Evolutionary conservation across 805 yeast genomes (phyloP).

Genomic region (Diddensiella santjacobensis): DNA sequence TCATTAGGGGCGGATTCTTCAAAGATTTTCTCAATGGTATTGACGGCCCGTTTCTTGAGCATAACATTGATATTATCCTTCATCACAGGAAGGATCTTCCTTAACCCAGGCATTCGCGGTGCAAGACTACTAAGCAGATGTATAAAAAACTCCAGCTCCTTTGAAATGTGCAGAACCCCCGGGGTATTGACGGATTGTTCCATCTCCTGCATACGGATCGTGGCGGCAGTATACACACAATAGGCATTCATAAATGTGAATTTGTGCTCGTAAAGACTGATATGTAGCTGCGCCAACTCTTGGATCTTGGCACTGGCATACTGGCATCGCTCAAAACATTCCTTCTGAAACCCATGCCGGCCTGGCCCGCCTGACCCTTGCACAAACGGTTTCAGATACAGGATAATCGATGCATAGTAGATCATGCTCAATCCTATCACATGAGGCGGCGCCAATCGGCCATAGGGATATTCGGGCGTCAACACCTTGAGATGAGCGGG

Average conservation of each 20-base stretch:
- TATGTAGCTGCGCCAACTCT: background rate
- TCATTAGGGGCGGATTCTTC: too few relatives aligned
- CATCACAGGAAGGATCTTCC: background rate
- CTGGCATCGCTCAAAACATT: background rate
- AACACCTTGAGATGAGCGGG: background rate
- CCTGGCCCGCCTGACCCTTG: background rate
- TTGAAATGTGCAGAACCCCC: background rate
- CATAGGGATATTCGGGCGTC: background rate
- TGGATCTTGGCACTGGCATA: background rate
- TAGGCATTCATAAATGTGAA: background rate
- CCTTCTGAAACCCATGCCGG: background rate
- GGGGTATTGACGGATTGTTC: background rate
- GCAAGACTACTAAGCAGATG: background rate
- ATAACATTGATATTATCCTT: background rate
- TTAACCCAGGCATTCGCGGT: background rate
- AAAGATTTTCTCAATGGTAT: background rate
- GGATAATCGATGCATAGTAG: background rate
- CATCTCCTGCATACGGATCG: background rate
- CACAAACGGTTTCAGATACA: background rate
- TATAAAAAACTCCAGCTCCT: background rate
- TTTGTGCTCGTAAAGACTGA: background rate
- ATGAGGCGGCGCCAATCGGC: background rate
- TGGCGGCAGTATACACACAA: background rate
- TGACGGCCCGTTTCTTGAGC: background rate
- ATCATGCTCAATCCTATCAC: background rate